Evolutionary conservation across 257 asterid genomes (phyloP), one percentile per base, ranked within the genome.

Genomic region (Nyctanthes arbortristis): DNA sequence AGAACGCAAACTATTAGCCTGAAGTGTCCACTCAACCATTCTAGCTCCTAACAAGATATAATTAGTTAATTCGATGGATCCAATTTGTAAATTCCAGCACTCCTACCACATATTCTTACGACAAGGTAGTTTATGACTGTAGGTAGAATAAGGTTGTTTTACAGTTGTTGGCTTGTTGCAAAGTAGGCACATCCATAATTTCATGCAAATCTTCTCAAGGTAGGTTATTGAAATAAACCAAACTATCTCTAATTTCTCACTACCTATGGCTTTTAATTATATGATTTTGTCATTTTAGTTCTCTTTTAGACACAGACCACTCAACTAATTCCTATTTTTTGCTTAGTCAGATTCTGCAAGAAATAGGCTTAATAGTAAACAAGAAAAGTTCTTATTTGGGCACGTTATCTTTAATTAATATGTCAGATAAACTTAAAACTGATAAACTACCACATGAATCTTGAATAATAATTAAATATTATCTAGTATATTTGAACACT

Each of bases 381-480:
- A 27, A 60, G 16, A 61, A 20, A 61, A 8, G n/a, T 36, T 66
- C 22, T 62, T 63, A 63, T 25, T 49, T 8, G 61, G 29, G 22
- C 13, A 14, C 47, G 47, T 22, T 22, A 8, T 16, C 30, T 22
- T n/a, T 7, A 2, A 65, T 3, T 47, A n/a, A n/a, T 24, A 34
- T 49, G 18, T 33, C 33, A 10, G 32, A 49, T 49, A 16, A 63
- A 36, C 10, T 13, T 56, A 13, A 56, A 67, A 65, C 79, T 2
- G 78, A 75, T 76, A 68, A 79, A 73, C 84, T 69, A 80, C 81
- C 81, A 24, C 6, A 25, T 60, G 11, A 69, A 69, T 80, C 77
- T 65, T 65, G 67, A 67, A 66, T 59, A 59, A 4, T 67, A 67
- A 59, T 8, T 8, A 10, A 67, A 52, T 20, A 55, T n/a, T 13